phyloP scores from a whole-genome alignment of 2,329 filamentous ascomycete genomes.

The Neofusicoccum parvum region DNA sequence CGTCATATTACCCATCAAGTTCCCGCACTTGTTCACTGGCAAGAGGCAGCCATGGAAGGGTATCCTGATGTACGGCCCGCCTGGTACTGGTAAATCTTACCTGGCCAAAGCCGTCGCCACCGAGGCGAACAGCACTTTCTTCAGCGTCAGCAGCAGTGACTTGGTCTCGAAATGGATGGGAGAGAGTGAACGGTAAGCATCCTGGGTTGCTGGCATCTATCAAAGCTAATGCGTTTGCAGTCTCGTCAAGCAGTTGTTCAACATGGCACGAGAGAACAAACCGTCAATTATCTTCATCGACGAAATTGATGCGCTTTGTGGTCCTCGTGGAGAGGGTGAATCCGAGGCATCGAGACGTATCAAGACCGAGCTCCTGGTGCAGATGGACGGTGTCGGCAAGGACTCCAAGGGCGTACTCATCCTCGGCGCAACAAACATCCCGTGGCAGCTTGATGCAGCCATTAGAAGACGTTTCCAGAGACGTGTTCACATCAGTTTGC shows the following conservation, averaged over 20 bases:
- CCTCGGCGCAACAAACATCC: slow-evolving; percentile 95
- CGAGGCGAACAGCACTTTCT: slow-evolving; percentile 98
- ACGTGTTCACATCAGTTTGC: slow-evolving; percentile 91
- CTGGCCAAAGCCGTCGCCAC: slow-evolving; percentile 96
- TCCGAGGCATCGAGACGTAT: slow-evolving; percentile 96
- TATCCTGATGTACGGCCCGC: slow-evolving; percentile 92
- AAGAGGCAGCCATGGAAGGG: slow-evolving; percentile 99
- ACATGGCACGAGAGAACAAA: slow-evolving; percentile 97
- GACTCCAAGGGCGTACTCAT: slow-evolving; percentile 94
- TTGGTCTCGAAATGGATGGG: slow-evolving; percentile 99
- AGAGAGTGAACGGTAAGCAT: slow-evolving; percentile 87
- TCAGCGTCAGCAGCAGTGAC: slow-evolving; percentile 96
- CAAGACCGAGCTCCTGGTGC: slow-evolving; percentile 96
- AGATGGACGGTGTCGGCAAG: slow-evolving; percentile 98
- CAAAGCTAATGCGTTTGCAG: slow-evolving; percentile 48
- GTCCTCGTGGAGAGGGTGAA: slow-evolving; percentile 90
- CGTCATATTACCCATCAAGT: slow-evolving; percentile 96
- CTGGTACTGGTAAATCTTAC: slow-evolving; percentile 97
- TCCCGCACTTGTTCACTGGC: slow-evolving; percentile 92
- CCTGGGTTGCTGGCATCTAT: background rate
- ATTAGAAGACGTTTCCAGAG: slow-evolving; percentile 96
- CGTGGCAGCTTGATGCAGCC: slow-evolving; percentile 95
- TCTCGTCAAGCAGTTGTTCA: slow-evolving; percentile 94
- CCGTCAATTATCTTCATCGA: slow-evolving; percentile 99
- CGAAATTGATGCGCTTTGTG: slow-evolving; percentile 95